Evolutionary conservation across 139 green algal species (phyloP), one percentile per base, ranked within the genome.

Genomic region (Tetradesmus lagerheimii): DNA sequence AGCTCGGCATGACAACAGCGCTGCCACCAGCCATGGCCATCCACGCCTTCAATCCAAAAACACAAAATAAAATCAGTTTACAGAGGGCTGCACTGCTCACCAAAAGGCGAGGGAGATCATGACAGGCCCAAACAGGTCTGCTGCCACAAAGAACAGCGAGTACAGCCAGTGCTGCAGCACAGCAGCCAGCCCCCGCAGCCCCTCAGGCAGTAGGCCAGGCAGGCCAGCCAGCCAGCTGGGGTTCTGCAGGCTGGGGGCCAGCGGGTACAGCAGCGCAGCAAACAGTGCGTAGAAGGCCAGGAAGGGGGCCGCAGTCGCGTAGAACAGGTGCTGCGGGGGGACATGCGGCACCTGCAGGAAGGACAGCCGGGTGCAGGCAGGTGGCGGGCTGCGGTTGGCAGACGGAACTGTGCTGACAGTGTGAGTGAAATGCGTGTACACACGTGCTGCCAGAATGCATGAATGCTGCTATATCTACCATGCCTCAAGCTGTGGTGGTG

Each of bases 91-190:
- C n/a, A n/a, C 45, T 9, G 96, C 96, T 34, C 95, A 97, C 97
- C 97, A 99, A 95, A 99, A 99, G 20, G 99, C 95, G 29, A 99
- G 94, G 6, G 97, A 98, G 47, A 99, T 97, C 43, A 99, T 96
- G 34, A 99, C 97, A 25, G 95, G 98, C 53, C 97, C 97, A 97
- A 97, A 99, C 53, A 99, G 93, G 94, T 99, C 97, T 16, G 95
- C 95, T 93, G 98, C 97, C 25, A 98, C 96, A 87, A 99, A 99
- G 91, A 99, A 99, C 6, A 99, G 91, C 89, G 95, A 98, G 94
- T 97, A 99, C 47, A 94, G 96, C 97, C 97, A 99, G 92, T 99
- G 98, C 79, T 97, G 94, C 35, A 99, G 75, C 88, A 99, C 79
- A 39, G 79, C 79, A 67, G 27, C 79, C 41, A 84, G 79, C 20